phyloP scores from a whole-genome alignment of 2,329 filamentous ascomycete genomes.

The Plectosphaerella plurivora region DNA sequence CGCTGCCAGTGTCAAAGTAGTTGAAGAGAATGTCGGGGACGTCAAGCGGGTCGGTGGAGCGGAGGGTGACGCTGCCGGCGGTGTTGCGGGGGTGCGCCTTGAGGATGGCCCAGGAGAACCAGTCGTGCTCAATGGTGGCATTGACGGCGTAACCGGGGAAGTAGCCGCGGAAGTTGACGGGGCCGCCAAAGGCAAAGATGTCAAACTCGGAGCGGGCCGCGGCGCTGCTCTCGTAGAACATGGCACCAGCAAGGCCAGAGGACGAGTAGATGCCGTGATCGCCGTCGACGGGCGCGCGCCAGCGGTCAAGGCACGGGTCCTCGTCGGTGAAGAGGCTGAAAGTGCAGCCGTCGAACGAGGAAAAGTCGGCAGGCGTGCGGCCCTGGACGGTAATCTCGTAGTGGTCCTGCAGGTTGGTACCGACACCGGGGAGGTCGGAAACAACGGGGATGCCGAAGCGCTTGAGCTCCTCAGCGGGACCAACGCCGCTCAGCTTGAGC shows the following conservation, averaged over 20 bases:
- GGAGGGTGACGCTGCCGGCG: slow-evolving; percentile 57
- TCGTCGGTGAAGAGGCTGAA: slow-evolving; percentile 21
- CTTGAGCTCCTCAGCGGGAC: slow-evolving; percentile 34
- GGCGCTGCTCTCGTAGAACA: slow-evolving; percentile 22
- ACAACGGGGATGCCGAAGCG: slow-evolving; percentile 36
- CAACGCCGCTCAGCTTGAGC: slow-evolving; percentile 45
- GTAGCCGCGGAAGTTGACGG: slow-evolving; percentile 33
- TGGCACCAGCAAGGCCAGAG: slow-evolving; percentile 15
- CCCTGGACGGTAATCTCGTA: slow-evolving; percentile 43
- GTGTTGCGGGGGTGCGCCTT: slow-evolving; percentile 60
- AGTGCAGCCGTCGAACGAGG: slow-evolving; percentile 23
- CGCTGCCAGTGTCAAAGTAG: slow-evolving; percentile 49
- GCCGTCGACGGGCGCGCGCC: slow-evolving; percentile 26
- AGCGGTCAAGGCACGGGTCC: slow-evolving; percentile 26
- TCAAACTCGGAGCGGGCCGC: slow-evolving; percentile 19
- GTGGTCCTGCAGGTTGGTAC: slow-evolving; percentile 55
- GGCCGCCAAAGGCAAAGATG: slow-evolving; percentile 31
- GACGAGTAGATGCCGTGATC: slow-evolving; percentile 31
- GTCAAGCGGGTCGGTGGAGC: slow-evolving; percentile 58
- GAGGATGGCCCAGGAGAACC: slow-evolving; percentile 45
- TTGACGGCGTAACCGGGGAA: slow-evolving; percentile 29
- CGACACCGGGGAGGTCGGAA: slow-evolving; percentile 53
- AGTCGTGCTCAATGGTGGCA: slow-evolving; percentile 27
- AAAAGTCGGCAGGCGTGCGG: slow-evolving; percentile 32
- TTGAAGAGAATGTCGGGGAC: slow-evolving; percentile 59